Percentiles rank a stretch among this genome's conserved stretches.
Evolutionary conservation across 768 basidiomycete species (phyloP).

Genomic region (Mycena belliarum): DNA sequence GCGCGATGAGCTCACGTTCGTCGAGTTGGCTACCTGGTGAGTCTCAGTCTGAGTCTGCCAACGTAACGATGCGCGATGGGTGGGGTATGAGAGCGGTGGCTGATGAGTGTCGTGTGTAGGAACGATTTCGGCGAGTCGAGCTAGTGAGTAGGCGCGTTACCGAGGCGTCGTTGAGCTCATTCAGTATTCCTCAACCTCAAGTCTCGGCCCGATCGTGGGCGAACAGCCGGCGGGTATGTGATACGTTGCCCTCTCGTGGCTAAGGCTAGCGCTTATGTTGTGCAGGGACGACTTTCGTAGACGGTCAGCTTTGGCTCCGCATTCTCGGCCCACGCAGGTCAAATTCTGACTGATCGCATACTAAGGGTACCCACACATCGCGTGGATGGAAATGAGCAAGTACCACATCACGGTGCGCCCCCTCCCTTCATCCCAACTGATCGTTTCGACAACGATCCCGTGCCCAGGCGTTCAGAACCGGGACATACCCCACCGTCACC

Average conservation of each 20-base stretch:
- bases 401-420: conserved; percentile 51
- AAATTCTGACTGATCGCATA: not conserved
- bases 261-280: not conserved
- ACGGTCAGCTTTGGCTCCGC: no score
- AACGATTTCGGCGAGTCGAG: conserved; percentile 82
- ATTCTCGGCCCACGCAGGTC: no score
- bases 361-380: conserved; percentile 46
- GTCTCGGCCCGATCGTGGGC: conserved; percentile 53
- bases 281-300: conserved; percentile 41
- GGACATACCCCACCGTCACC: conserved; percentile 57
- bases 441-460: not conserved
- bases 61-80: not conserved
- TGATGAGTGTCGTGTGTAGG: conserved; percentile 38
- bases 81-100: no score
- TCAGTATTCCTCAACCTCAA: conserved; percentile 17
- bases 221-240: conserved; percentile 35
- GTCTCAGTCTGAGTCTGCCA: conserved; percentile 9
- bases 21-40: conserved; percentile 73
- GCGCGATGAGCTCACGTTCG: conserved; percentile 52
- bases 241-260: not conserved
- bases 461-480: conserved; percentile 61
- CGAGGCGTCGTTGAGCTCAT: not conserved
- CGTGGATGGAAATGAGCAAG: conserved; percentile 62
- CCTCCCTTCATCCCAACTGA: not conserved
- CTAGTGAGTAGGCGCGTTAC: conserved; percentile 39